These are phyloP conservation scores for Colletotrichum tropicicola DNA, from an alignment of 2,329 filamentous ascomycete genomes.

Conservation along the genomic window DNA sequence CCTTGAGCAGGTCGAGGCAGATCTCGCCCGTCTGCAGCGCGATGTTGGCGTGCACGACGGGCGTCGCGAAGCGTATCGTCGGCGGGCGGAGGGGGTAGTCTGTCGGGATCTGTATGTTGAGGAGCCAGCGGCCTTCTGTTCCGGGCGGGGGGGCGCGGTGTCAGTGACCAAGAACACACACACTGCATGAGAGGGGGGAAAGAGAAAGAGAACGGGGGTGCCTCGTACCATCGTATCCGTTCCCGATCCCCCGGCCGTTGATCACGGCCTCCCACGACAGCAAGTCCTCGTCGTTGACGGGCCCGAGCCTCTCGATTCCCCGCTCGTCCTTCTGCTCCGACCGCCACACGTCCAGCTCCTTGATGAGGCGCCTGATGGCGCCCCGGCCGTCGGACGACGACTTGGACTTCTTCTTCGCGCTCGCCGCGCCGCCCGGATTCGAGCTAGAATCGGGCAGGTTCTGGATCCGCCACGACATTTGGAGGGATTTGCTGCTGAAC, in stretches of 20 bases:
- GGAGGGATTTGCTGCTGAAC: background rate
- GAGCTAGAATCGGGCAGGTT: slow-evolving; percentile 28
- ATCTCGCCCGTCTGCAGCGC: slow-evolving; percentile 81
- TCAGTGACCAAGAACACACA: too few species aligned
- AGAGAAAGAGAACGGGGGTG: background rate
- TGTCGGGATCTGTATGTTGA: slow-evolving; percentile 78
- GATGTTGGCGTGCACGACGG: slow-evolving; percentile 86
- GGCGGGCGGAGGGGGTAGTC: slow-evolving; percentile 85
- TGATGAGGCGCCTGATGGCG: slow-evolving; percentile 65
- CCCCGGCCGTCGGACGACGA: slow-evolving; percentile 48
- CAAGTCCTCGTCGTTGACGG: slow-evolving; percentile 62
- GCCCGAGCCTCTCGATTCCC: slow-evolving; percentile 68
- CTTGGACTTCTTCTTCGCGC: slow-evolving; percentile 26
- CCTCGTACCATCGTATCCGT: slow-evolving; percentile 63
- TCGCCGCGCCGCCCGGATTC: slow-evolving; percentile 26
- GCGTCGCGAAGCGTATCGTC: slow-evolving; percentile 81
- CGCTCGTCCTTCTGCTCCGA: slow-evolving; percentile 56
- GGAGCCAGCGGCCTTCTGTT: slow-evolving; percentile 80
- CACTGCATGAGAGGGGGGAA: background rate
- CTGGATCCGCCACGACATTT: slow-evolving; percentile 32
- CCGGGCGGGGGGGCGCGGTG: background rate
- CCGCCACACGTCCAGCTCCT: slow-evolving; percentile 64
- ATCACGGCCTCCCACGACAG: slow-evolving; percentile 68
- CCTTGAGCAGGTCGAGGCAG: slow-evolving; percentile 86
- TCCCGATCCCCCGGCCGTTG: slow-evolving; percentile 63